These are phyloP conservation scores for Penicillium odoratum DNA, from an alignment of 495 filamentous ascomycete genomes.

Conservation along the genomic window DNA sequence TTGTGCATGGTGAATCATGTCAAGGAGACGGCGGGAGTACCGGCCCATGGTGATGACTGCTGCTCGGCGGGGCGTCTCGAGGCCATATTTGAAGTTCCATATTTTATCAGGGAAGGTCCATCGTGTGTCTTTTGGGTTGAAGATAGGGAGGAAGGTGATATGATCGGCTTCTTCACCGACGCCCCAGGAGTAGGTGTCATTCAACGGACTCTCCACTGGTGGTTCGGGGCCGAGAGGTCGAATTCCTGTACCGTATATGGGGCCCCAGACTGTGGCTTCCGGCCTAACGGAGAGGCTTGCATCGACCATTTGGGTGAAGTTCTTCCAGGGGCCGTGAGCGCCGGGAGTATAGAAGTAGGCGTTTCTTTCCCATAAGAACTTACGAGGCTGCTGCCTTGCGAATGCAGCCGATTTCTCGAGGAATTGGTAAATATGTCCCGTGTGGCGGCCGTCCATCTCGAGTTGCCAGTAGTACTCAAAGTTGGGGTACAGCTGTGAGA, in stretches of 20 bases:
- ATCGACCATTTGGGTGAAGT: slow-evolving; percentile 54
- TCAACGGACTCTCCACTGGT: slow-evolving; percentile 50
- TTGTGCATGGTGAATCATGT: slow-evolving; percentile 27
- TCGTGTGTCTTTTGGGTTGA: slow-evolving; percentile 62
- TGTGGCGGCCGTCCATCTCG: slow-evolving; percentile 71
- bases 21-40: slow-evolving; percentile 54
- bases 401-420: slow-evolving; percentile 60
- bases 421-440: slow-evolving; percentile 70
- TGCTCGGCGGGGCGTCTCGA: slow-evolving; percentile 59
- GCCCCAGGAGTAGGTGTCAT: slow-evolving; percentile 71
- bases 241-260: slow-evolving; percentile 41
- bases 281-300: slow-evolving; percentile 37
- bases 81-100: slow-evolving; percentile 31
- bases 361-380: slow-evolving; percentile 72
- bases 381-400: slow-evolving; percentile 61
- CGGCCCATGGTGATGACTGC: slow-evolving; percentile 67
- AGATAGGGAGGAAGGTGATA: slow-evolving; percentile 69
- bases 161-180: slow-evolving; percentile 75
- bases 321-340: slow-evolving; percentile 58
- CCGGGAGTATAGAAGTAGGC: slow-evolving; percentile 69
- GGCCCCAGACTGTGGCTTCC: slow-evolving; percentile 57
- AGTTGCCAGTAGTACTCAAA: slow-evolving; percentile 79
- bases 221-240: slow-evolving; percentile 60
- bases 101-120: slow-evolving; percentile 60
- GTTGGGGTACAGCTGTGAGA: slow-evolving; percentile 65